These are phyloP conservation scores for Gossypium turneri DNA, from an alignment of 345 rosid genomes.

Conservation along the genomic window DNA sequence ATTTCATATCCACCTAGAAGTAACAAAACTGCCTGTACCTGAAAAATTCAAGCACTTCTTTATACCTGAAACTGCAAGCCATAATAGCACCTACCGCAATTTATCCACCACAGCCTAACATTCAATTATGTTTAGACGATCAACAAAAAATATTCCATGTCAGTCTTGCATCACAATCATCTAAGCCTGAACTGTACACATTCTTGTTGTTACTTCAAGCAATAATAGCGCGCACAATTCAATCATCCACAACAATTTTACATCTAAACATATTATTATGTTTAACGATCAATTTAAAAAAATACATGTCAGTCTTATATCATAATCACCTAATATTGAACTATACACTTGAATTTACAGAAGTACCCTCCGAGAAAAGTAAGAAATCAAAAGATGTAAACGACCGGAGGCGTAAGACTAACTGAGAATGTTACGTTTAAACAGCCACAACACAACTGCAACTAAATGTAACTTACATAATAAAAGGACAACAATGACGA, in stretches of 20 bases:
- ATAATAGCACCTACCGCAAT: background rate
- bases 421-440: background rate
- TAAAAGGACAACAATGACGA: background rate
- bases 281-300: background rate
- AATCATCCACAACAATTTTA: too few relatives aligned
- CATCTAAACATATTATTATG: background rate
- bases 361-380: background rate
- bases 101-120: background rate
- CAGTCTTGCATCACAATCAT: too few relatives aligned
- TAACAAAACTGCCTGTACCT: constrained; percentile 50
- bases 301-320: background rate
- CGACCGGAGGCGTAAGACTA: background rate
- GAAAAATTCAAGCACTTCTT: background rate
- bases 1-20: constrained; percentile 46
- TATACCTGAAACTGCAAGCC: background rate
- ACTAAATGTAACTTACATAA: background rate
- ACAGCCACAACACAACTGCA: background rate
- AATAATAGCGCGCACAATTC: too few relatives aligned
- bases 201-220: too few relatives aligned
- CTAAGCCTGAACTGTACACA: too few relatives aligned
- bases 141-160: too few relatives aligned
- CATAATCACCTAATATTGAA: background rate
- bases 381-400: background rate
- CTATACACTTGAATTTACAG: background rate
- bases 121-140: too few relatives aligned